Evolutionary conservation across 2,329 filamentous ascomycete genomes (phyloP).

Genomic region (Rhynchosporium agropyri): DNA sequence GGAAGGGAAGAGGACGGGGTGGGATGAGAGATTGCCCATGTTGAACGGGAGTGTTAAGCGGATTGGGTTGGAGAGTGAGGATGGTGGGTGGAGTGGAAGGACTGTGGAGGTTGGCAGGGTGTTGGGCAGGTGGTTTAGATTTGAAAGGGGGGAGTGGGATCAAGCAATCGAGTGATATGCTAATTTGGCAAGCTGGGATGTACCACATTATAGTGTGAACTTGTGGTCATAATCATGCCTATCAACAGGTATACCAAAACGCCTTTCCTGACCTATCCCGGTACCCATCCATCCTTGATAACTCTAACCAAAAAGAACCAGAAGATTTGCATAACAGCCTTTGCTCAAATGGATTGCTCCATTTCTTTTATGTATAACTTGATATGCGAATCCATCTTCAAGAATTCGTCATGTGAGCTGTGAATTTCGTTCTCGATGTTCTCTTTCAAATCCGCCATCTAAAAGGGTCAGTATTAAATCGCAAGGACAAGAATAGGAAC

Average conservation of each 20-base stretch:
- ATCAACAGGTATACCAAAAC: slow-evolving; percentile 41
- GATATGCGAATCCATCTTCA: slow-evolving; percentile 97
- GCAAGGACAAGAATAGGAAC: slow-evolving; percentile 33
- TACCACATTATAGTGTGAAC: slow-evolving; percentile 6
- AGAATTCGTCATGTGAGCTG: slow-evolving; percentile 87
- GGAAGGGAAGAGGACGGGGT: slow-evolving; percentile 40
- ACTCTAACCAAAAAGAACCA: slow-evolving; percentile 24
- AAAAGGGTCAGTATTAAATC: slow-evolving; percentile 38
- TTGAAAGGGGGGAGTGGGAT: slow-evolving; percentile 48
- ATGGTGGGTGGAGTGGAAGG: slow-evolving; percentile 59
- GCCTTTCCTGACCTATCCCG: slow-evolving; percentile 27
- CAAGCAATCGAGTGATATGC: neutral
- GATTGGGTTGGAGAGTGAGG: slow-evolving; percentile 47
- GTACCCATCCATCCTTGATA: slow-evolving; percentile 16
- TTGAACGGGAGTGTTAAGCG: slow-evolving; percentile 58
- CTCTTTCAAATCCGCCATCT: slow-evolving; percentile 98
- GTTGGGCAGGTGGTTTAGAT: slow-evolving; percentile 67
- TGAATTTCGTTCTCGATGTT: slow-evolving; percentile 96
- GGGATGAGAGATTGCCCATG: slow-evolving; percentile 59
- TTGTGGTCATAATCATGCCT: slow-evolving; percentile 37
- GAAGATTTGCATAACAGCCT: slow-evolving; percentile 21
- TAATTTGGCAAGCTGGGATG: neutral
- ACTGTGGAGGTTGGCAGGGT: slow-evolving; percentile 60
- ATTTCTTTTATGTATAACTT: slow-evolving; percentile 98
- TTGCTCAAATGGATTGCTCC: slow-evolving; percentile 75